Conservation (phyloP, 1,284 basidiomycete species). For the Sporisorium reilianum region DNA sequence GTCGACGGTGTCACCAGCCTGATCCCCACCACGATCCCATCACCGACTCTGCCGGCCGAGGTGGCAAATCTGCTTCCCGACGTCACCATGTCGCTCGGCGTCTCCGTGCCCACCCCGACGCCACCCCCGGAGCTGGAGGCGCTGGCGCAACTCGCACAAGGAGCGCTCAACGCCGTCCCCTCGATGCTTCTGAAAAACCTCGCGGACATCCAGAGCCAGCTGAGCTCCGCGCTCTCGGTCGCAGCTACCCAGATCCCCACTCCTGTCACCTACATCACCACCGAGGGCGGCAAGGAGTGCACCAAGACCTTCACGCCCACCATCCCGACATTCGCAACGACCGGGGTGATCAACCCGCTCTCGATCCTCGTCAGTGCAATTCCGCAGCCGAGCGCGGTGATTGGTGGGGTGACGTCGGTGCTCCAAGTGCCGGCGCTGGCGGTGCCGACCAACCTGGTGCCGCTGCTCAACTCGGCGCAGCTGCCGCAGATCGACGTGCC, state of each 20-base stretch:
- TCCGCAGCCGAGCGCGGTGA: slow-evolving; percentile 32
- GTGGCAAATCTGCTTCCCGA: slow-evolving; percentile 9
- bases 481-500: slow-evolving; percentile 36
- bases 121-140: slow-evolving; percentile 8
- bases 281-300: slow-evolving; percentile 18
- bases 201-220: slow-evolving; percentile 18
- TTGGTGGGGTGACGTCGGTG: slow-evolving; percentile 29
- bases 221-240: slow-evolving; percentile 16
- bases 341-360: slow-evolving; percentile 37
- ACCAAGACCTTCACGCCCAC: slow-evolving; percentile 27
- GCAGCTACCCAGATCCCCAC: slow-evolving; percentile 15
- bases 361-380: slow-evolving; percentile 24
- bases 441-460: slow-evolving; percentile 28
- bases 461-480: slow-evolving; percentile 24
- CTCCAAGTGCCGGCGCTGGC: slow-evolving; percentile 22
- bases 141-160: slow-evolving; percentile 15
- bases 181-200: slow-evolving; percentile 29
- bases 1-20: slow-evolving; percentile 36
- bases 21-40: slow-evolving; percentile 37
- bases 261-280: slow-evolving; percentile 13
- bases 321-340: slow-evolving; percentile 11
- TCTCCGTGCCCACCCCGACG: slow-evolving; percentile 10
- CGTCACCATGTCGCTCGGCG: slow-evolving; percentile 3
- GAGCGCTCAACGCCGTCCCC: slow-evolving; percentile 31
- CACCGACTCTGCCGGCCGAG: slow-evolving; percentile 13